A percentile compares a stretch with the other conserved stretches of the same genome.
Evolutionary conservation across 2,329 filamentous ascomycete species (phyloP).

Genomic region (Talaromyces sp.): DNA sequence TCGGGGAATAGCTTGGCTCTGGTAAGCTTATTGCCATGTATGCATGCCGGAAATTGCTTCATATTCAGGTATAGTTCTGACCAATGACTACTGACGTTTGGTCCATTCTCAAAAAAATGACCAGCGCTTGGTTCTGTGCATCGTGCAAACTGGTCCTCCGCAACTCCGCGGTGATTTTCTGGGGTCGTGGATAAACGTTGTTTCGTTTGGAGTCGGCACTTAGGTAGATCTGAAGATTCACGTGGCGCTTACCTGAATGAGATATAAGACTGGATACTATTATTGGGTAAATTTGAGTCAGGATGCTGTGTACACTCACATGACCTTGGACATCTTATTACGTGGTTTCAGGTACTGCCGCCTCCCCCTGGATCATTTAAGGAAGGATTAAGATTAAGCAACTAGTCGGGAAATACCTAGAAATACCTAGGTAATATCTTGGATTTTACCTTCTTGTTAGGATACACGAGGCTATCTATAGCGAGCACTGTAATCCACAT

Average conservation of each 20-base stretch:
- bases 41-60: not conserved
- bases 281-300: no score
- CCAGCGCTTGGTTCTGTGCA: not conserved
- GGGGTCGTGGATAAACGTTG: not conserved
- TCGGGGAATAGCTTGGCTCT: not conserved
- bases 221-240: not conserved
- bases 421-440: not conserved
- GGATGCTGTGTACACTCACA: not conserved
- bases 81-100: not conserved
- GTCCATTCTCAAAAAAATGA: no score
- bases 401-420: not conserved
- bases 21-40: not conserved
- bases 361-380: not conserved
- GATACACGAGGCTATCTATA: not conserved
- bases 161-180: conserved; percentile 1
- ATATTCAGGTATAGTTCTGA: not conserved
- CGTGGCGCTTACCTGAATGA: not conserved
- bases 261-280: not conserved
- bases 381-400: not conserved
- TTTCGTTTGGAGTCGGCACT: not conserved
- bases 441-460: not conserved
- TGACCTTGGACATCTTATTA: not conserved
- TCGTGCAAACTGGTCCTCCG: not conserved
- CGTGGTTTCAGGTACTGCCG: not conserved
- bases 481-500: not conserved